phyloP scores from a whole-genome alignment of 805 yeast genomes.

The Jamesozyma piceae region DNA sequence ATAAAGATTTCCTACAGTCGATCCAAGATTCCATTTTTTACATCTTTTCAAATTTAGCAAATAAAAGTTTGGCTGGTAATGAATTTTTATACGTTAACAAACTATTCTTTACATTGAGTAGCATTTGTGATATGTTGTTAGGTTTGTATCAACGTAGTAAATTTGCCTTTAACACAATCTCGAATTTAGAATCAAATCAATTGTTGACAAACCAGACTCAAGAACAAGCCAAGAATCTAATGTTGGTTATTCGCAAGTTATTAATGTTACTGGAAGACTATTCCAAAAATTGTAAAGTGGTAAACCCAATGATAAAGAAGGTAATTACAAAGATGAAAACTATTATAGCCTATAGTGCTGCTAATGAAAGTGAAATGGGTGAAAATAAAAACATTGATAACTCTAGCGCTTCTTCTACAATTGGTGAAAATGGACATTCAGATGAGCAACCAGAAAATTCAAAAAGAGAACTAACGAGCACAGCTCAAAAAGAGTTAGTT shows the following conservation, averaged over 20 bases:
- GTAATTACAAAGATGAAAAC: slow-evolving; percentile 14
- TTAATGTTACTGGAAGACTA: slow-evolving; percentile 25
- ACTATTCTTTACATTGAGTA: slow-evolving; percentile 19
- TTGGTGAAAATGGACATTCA: neutral
- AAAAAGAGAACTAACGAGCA: neutral
- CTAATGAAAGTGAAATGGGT: slow-evolving; percentile 4
- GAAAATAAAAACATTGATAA: neutral
- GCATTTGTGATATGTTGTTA: slow-evolving; percentile 20
- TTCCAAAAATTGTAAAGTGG: slow-evolving; percentile 23
- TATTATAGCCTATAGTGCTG: slow-evolving; percentile 13
- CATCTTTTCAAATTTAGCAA: slow-evolving; percentile 27
- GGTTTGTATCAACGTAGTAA: slow-evolving; percentile 18
- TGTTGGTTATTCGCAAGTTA: slow-evolving; percentile 18
- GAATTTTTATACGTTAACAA: slow-evolving; percentile 25
- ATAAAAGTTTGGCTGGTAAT: slow-evolving; percentile 24
- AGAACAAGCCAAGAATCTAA: slow-evolving; percentile 14
- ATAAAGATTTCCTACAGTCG: slow-evolving; percentile 20
- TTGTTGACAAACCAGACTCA: neutral
- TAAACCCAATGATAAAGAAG: slow-evolving; percentile 12
- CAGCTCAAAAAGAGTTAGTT: neutral
- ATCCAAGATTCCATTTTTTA: slow-evolving; percentile 25
- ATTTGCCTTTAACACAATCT: slow-evolving; percentile 5
- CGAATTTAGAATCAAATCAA: neutral
- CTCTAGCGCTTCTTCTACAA: neutral
- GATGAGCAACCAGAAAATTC: neutral